Base-by-base conservation (phyloP, 352 stramenopile genomes). In the Stramenopiles sp. region DNA sequence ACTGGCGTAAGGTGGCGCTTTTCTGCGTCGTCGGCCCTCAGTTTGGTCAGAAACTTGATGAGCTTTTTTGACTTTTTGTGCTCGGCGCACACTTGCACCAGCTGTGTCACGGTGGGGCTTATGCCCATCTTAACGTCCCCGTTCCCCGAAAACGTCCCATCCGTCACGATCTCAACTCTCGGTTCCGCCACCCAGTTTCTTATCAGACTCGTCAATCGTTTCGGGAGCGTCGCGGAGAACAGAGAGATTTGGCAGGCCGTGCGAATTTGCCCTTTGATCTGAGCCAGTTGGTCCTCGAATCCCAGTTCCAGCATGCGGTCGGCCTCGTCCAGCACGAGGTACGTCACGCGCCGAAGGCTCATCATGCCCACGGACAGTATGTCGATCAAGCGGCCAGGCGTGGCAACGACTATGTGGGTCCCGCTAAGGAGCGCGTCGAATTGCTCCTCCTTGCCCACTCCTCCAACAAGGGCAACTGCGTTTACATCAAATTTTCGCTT, bases 221-320 rank as follows among this genome's bases (percentile, higher is more conserved):
- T 71, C 35, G 92, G 94, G 81, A 98, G 99, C 0, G 96, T 99
- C 1, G 96, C 96, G 2, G 91, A 98, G 78, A 98, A 99, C 25
- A 99, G 84, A 6, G 98, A 77, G 1, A 89, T 94, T 76, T 96
- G 90, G 0, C 89, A 85, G 77, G 95, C 89, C 32, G 87, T 84
- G 0, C 91, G 89, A 76, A 94, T 89, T 49, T 96, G 94, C 78
- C 89, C 97, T 77, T 99, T 95, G 79, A 99, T 99, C 75, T 95
- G 86, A 33, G 94, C 85, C 84, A 99, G 95, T 80, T 99, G 94
- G 75, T 98, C 94, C 78, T 98, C 94, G 81, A 99, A 99, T 4
- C 96, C 96, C 95, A 99, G 98, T 81, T 99, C 96, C 79, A 99
- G 98, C 91, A 99, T 98, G 25, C 96, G 85, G 80, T 98, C 94